phyloP scores from a whole-genome alignment of 225 moss, liverwort and hornwort species.

The Sphagnum tenellum region DNA sequence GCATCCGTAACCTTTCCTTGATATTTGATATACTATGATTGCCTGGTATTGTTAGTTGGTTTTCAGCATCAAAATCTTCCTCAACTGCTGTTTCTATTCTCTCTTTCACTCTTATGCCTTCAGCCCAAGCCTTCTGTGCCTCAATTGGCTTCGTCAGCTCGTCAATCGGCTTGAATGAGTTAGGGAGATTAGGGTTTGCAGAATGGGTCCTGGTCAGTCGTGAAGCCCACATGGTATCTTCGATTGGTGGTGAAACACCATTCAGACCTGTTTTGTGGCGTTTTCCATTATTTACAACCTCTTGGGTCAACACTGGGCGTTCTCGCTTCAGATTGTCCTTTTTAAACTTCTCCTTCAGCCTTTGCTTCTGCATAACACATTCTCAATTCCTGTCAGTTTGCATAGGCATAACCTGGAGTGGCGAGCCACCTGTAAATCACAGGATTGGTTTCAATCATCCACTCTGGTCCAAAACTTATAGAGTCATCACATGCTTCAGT shows the following conservation, averaged over 20 bases:
- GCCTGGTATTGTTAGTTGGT: background rate
- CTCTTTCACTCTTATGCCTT: constrained; percentile 48
- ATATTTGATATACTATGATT: constrained; percentile 1
- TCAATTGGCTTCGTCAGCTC: constrained; percentile 25
- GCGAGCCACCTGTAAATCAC: no score
- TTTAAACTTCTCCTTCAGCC: constrained; percentile 40
- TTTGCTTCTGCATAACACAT: constrained; percentile 26
- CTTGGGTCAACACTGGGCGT: constrained; percentile 24
- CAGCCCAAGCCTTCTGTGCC: constrained; percentile 79
- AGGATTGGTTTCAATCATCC: background rate
- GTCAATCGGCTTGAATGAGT: constrained; percentile 32
- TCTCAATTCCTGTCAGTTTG: background rate
- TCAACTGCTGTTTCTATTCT: constrained; percentile 18
- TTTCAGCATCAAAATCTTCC: background rate
- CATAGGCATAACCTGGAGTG: no score
- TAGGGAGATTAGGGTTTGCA: constrained; percentile 10
- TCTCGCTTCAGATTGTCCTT: constrained; percentile 50
- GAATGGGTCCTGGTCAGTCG: constrained; percentile 16
- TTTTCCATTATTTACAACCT: constrained; percentile 29
- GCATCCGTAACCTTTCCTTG: constrained; percentile 56
- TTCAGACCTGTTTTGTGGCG: constrained; percentile 30
- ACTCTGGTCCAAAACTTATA: no score
- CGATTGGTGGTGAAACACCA: background rate
- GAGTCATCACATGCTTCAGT: background rate
- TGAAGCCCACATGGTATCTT: constrained; percentile 4